Percentiles rank a stretch among this genome's conserved stretches.
Evolutionary conservation across 2,329 filamentous ascomycete species (phyloP).

Genomic region (Diaporthe caulivora): DNA sequence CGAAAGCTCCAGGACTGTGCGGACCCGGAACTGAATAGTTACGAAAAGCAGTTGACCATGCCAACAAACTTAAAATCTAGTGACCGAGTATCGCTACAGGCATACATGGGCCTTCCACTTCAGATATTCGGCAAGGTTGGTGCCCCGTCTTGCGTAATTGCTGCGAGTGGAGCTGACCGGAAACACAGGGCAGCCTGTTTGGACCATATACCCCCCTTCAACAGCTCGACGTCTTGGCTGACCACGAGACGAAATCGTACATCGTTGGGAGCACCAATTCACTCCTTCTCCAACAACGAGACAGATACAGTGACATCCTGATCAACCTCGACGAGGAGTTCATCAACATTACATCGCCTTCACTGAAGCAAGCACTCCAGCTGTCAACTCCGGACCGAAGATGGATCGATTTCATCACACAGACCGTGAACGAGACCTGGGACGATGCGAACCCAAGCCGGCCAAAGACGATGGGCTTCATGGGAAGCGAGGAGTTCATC

Average conservation of each 20-base stretch:
- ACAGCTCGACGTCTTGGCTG: slow-evolving; percentile 92
- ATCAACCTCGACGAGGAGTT: slow-evolving; percentile 94
- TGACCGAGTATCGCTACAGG: slow-evolving; percentile 88
- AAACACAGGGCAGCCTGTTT: slow-evolving; percentile 85
- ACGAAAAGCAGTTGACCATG: slow-evolving; percentile 79
- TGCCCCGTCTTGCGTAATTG: slow-evolving; percentile 31
- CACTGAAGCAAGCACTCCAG: slow-evolving; percentile 79
- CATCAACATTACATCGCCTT: slow-evolving; percentile 85
- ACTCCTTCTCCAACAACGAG: slow-evolving; percentile 90
- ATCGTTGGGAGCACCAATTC: slow-evolving; percentile 98
- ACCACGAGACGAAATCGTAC: slow-evolving; percentile 95
- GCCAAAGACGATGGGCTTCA: slow-evolving; percentile 95
- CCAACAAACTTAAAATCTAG: slow-evolving; percentile 91
- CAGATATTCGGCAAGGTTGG: slow-evolving; percentile 92
- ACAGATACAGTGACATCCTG: slow-evolving; percentile 95
- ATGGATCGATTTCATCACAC: slow-evolving; percentile 96
- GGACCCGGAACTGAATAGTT: slow-evolving; percentile 89
- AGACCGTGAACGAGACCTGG: slow-evolving; percentile 96
- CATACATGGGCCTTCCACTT: slow-evolving; percentile 94
- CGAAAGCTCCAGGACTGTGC: slow-evolving; percentile 94
- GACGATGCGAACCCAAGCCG: slow-evolving; percentile 89
- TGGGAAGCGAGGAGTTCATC: slow-evolving; percentile 97
- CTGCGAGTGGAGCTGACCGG: slow-evolving; percentile 20
- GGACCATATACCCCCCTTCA: slow-evolving; percentile 97
- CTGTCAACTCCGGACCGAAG: slow-evolving; percentile 89